phyloP scores from a whole-genome alignment of 352 stramenopile genomes.

The Globisporangium iwayamae region DNA sequence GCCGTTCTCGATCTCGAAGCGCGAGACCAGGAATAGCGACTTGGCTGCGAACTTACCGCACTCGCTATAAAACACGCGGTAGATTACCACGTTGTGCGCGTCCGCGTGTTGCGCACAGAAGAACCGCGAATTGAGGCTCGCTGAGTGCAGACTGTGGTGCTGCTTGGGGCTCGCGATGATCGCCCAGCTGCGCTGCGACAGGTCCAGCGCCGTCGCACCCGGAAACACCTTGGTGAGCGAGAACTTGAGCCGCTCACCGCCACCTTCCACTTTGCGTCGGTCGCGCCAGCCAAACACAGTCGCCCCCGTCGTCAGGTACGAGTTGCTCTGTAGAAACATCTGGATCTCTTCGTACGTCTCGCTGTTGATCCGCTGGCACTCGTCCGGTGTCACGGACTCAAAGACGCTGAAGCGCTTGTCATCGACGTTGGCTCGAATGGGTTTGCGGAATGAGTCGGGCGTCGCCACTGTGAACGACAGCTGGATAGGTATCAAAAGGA shows the following conservation, averaged over 20 bases:
- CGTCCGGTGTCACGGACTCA: background rate
- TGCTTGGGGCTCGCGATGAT: conserved; percentile 29
- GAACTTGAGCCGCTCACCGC: conserved; percentile 42
- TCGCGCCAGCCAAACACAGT: conserved; percentile 56
- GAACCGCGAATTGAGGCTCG: conserved; percentile 31
- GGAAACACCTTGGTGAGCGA: conserved; percentile 51
- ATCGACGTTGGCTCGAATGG: background rate
- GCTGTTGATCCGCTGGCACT: background rate
- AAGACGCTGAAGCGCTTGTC: background rate
- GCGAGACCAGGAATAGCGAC: conserved; percentile 41
- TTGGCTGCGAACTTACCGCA: conserved; percentile 23
- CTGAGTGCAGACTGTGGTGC: conserved; percentile 38
- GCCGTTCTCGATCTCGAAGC: conserved; percentile 26
- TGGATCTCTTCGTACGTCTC: conserved; percentile 7
- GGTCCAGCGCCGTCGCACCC: conserved; percentile 21
- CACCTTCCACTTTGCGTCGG: conserved; percentile 27
- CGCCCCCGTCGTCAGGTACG: conserved; percentile 39
- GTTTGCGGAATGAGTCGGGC: background rate
- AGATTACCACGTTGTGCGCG: conserved; percentile 54
- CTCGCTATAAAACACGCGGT: conserved; percentile 35
- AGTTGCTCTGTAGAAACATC: conserved; percentile 9
- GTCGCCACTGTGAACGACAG: background rate
- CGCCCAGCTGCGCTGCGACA: conserved; percentile 35
- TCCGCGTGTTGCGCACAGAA: conserved; percentile 41
- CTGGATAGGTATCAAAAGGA: background rate